Evolutionary conservation across 305 asterid species (phyloP).

Genomic region (Solanum hybrid): DNA sequence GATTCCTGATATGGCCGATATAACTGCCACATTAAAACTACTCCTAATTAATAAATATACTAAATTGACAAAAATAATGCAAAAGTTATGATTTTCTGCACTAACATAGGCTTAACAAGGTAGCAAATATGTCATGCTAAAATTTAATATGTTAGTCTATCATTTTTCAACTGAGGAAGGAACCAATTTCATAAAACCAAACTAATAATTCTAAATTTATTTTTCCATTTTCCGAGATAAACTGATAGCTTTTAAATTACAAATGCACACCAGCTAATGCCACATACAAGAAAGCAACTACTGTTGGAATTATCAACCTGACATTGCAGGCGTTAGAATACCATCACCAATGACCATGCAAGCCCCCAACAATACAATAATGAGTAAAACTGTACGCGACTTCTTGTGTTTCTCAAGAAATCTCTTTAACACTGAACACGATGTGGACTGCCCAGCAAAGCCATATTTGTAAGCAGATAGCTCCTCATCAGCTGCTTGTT

Average conservation of each 20-base stretch:
- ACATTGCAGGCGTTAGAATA: slow-evolving; percentile 88
- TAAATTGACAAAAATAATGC: background rate
- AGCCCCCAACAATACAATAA: slow-evolving; percentile 87
- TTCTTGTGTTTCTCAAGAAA: slow-evolving; percentile 75
- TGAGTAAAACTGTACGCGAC: slow-evolving; percentile 55
- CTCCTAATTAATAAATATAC: background rate
- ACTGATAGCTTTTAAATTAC: background rate
- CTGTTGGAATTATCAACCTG: slow-evolving; percentile 39
- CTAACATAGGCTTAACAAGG: background rate
- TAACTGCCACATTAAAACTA: slow-evolving; percentile 5
- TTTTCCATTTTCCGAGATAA: background rate
- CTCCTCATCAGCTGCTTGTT: slow-evolving; percentile 98
- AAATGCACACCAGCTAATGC: background rate
- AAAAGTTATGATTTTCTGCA: background rate
- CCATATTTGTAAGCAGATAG: slow-evolving; percentile 80
- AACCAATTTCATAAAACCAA: background rate
- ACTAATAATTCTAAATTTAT: background rate
- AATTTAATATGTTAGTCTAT: background rate
- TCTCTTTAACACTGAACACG: slow-evolving; percentile 51
- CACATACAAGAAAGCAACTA: background rate
- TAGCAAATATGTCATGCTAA: background rate
- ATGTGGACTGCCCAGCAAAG: slow-evolving; percentile 44
- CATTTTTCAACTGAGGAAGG: background rate
- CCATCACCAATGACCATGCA: slow-evolving; percentile 98
- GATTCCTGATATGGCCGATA: slow-evolving; percentile 5